A percentile compares a stretch with the other conserved stretches of the same genome.
Evolutionary conservation across 2,329 filamentous ascomycete genomes (phyloP).

Genomic region (Ceratocystis destructans): DNA sequence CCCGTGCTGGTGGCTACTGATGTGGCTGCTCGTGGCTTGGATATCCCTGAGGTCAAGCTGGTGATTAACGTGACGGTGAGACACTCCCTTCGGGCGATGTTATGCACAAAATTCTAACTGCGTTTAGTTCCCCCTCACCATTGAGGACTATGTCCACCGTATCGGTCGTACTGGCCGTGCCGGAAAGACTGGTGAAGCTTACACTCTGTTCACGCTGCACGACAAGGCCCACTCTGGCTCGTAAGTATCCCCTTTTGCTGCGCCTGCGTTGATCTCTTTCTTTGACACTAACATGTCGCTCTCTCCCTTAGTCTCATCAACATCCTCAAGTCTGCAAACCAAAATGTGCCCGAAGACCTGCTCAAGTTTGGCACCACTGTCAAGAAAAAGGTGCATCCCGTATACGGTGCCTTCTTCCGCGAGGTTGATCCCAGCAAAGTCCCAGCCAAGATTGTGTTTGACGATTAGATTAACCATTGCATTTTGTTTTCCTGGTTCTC

Average conservation of each 20-base stretch:
- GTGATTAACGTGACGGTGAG: slow-evolving; percentile 79
- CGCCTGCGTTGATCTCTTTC: slow-evolving; percentile 17
- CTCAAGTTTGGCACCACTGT: slow-evolving; percentile 96
- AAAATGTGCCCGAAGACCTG: slow-evolving; percentile 76
- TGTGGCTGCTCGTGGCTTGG: slow-evolving; percentile 83
- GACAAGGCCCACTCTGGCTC: slow-evolving; percentile 85
- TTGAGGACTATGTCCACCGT: slow-evolving; percentile 94
- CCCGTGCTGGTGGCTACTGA: slow-evolving; percentile 87
- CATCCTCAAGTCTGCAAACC: slow-evolving; percentile 83
- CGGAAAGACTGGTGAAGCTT: slow-evolving; percentile 73
- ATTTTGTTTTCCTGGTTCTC: slow-evolving; percentile 9
- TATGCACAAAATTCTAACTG: slow-evolving; percentile 1
- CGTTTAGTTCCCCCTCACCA: slow-evolving; percentile 68
- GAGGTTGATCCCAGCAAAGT: slow-evolving; percentile 72
- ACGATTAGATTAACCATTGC: slow-evolving; percentile 15
- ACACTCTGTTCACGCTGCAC: slow-evolving; percentile 88
- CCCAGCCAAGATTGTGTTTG: slow-evolving; percentile 86
- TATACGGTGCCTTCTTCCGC: slow-evolving; percentile 92
- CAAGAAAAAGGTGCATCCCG: slow-evolving; percentile 95
- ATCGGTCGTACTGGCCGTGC: slow-evolving; percentile 92
- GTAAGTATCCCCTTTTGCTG: slow-evolving; percentile 38
- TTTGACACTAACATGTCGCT: not conserved
- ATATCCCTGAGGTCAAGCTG: slow-evolving; percentile 89
- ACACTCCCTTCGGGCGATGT: not conserved
- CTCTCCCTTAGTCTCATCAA: slow-evolving; percentile 58